A percentile compares a stretch with the other conserved stretches of the same genome.
Evolutionary conservation across 768 basidiomycete genomes (phyloP).

Genomic region (Paxillus ammoniavirescens): DNA sequence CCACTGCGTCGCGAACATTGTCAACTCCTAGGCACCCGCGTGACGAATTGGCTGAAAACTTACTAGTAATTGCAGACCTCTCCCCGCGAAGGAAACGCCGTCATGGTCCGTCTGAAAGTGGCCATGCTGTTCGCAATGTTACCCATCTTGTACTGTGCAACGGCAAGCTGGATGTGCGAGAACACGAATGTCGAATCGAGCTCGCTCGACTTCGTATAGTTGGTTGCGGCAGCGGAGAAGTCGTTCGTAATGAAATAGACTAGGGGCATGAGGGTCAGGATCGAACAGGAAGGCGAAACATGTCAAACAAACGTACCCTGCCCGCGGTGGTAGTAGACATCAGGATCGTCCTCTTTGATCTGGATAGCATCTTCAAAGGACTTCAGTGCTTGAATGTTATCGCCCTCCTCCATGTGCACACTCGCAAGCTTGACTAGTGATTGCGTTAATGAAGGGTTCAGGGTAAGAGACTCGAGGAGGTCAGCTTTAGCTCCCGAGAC

Average conservation of each 20-base stretch:
- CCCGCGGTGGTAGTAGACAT: constrained; percentile 98
- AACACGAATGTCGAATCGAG: constrained; percentile 91
- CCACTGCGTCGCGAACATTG: constrained; percentile 51
- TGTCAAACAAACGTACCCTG: constrained; percentile 56
- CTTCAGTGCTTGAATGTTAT: constrained; percentile 77
- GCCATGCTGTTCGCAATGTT: constrained; percentile 82
- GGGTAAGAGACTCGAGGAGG: constrained; percentile 69
- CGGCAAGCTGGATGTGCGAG: constrained; percentile 95
- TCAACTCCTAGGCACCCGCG: background rate
- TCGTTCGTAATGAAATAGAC: constrained; percentile 96
- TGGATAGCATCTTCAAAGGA: constrained; percentile 89
- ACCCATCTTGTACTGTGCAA: constrained; percentile 92
- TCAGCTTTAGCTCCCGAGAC: constrained; percentile 80
- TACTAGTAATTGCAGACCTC: constrained; percentile 97
- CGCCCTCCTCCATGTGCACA: constrained; percentile 94
- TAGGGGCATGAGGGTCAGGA: constrained; percentile 23
- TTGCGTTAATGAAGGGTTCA: constrained; percentile 74
- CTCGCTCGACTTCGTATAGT: constrained; percentile 88
- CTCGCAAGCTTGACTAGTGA: constrained; percentile 95
- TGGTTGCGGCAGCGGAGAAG: constrained; percentile 78
- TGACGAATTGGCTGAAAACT: constrained; percentile 24
- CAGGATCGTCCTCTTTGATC: constrained; percentile 81
- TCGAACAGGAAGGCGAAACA: background rate
- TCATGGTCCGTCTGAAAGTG: constrained; percentile 83
- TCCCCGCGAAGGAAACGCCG: constrained; percentile 80